These are phyloP conservation scores for Fraxinus sp. DNA, from an alignment of 305 asterid species.

Conservation along the genomic window DNA sequence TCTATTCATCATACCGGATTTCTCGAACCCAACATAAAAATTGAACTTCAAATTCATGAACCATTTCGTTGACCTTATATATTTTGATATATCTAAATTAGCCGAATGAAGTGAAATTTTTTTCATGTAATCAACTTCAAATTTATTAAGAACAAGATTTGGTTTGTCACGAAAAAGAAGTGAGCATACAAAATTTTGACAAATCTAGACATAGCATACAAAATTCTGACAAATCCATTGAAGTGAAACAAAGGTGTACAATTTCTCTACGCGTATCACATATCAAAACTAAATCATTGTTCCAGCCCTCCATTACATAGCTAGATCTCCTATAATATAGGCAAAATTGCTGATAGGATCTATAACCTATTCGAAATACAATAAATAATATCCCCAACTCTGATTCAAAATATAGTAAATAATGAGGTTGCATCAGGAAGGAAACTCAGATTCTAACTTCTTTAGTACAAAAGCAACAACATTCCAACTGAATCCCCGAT, in stretches of 20 bases:
- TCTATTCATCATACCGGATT: not conserved
- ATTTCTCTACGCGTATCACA: not conserved
- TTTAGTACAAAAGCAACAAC: constrained; percentile 46
- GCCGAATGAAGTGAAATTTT: not conserved
- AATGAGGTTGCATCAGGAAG: constrained; percentile 35
- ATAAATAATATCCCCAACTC: not conserved
- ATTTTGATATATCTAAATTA: too few relatives aligned
- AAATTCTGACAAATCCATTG: not conserved
- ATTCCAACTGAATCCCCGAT: constrained; percentile 80
- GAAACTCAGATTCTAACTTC: constrained; percentile 52
- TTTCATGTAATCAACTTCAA: too few relatives aligned
- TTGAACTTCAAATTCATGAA: not conserved
- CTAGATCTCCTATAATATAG: constrained; percentile 9
- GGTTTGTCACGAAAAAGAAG: not conserved
- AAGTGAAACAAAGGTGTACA: not conserved
- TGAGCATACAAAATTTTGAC: too few relatives aligned
- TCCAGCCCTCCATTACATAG: not conserved
- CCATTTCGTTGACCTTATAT: not conserved
- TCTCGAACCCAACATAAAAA: not conserved
- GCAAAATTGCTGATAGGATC: not conserved
- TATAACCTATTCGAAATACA: not conserved
- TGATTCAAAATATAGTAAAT: not conserved
- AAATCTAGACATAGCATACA: not conserved
- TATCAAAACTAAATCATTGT: not conserved
- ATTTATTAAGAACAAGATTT: not conserved